These are phyloP conservation scores for Yamadazyma taylorii DNA, from an alignment of 1,139 yeast species.

Conservation along the genomic window DNA sequence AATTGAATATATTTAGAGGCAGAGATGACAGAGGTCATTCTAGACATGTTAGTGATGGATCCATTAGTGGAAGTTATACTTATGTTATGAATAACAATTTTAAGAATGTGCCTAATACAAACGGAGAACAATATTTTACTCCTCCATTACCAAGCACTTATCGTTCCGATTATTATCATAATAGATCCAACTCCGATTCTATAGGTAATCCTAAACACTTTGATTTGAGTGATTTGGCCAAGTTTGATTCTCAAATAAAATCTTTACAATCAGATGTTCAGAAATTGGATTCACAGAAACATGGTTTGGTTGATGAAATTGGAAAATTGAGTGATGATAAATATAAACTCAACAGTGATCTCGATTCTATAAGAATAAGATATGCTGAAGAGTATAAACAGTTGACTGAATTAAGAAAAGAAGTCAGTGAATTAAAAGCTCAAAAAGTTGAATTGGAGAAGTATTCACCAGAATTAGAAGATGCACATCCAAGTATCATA, in stretches of 20 bases:
- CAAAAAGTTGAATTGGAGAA: slow-evolving; percentile 19
- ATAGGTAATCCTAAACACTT: slow-evolving; percentile 7
- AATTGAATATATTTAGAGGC: slow-evolving; percentile 37
- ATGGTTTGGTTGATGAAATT: slow-evolving; percentile 28
- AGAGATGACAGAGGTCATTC: slow-evolving; percentile 30
- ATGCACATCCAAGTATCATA: slow-evolving; percentile 4
- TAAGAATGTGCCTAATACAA: slow-evolving; percentile 11
- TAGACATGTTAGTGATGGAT: slow-evolving; percentile 45
- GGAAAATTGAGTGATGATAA: slow-evolving; percentile 31
- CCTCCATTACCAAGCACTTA: slow-evolving; percentile 43
- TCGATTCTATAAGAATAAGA: slow-evolving; percentile 24
- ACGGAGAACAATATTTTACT: slow-evolving; percentile 36
- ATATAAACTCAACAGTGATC: slow-evolving; percentile 25
- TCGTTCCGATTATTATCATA: slow-evolving; percentile 19
- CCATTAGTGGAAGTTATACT: slow-evolving; percentile 20
- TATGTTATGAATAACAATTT: slow-evolving; percentile 2
- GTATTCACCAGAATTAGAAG: slow-evolving; percentile 9
- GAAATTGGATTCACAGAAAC: slow-evolving; percentile 34
- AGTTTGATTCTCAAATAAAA: slow-evolving; percentile 32
- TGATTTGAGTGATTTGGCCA: slow-evolving; percentile 12
- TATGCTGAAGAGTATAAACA: slow-evolving; percentile 24
- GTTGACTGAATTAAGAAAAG: slow-evolving; percentile 29
- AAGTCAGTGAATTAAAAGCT: slow-evolving; percentile 28
- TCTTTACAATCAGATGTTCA: slow-evolving; percentile 42
- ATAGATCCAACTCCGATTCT: slow-evolving; percentile 42